A percentile compares a stretch with the other conserved stretches of the same genome.
Evolutionary conservation across 2,329 filamentous ascomycete genomes (phyloP).

Genomic region (Colletotrichum liaoningense): DNA sequence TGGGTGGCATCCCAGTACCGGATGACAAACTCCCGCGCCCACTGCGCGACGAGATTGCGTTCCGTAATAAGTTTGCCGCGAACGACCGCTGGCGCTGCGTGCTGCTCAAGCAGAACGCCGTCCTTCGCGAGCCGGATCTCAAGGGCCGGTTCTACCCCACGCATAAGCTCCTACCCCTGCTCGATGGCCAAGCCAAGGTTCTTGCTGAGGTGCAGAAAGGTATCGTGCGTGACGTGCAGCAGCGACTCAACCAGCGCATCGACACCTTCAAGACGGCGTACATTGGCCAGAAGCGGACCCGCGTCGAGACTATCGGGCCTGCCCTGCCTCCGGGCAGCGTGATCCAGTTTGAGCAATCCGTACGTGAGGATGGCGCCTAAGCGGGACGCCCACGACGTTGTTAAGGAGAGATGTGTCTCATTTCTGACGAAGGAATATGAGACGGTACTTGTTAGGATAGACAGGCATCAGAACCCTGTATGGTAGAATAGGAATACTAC

Average conservation of each 20-base stretch:
- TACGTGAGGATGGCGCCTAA: constrained; percentile 46
- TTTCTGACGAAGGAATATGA: not conserved
- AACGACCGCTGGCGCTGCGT: constrained; percentile 50
- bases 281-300: constrained; percentile 53
- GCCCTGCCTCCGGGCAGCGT: constrained; percentile 50
- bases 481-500: not conserved
- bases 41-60: constrained; percentile 52
- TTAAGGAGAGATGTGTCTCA: not conserved
- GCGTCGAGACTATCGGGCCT: constrained; percentile 56
- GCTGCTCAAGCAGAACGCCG: constrained; percentile 57
- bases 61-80: constrained; percentile 50
- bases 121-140: constrained; percentile 59
- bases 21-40: constrained; percentile 54
- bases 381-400: not conserved
- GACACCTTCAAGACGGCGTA: constrained; percentile 52
- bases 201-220: constrained; percentile 51
- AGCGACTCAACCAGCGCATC: constrained; percentile 65
- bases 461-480: not conserved
- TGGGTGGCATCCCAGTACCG: constrained; percentile 41
- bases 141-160: constrained; percentile 70
- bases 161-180: constrained; percentile 62
- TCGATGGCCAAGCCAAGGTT: constrained; percentile 46
- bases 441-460: not conserved
- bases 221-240: constrained; percentile 56
- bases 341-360: constrained; percentile 44